A percentile compares a stretch with the other conserved stretches of the same genome.
Conservation (phyloP, 2,329 filamentous ascomycete species). For the Orbilia ellipsospora region DNA sequence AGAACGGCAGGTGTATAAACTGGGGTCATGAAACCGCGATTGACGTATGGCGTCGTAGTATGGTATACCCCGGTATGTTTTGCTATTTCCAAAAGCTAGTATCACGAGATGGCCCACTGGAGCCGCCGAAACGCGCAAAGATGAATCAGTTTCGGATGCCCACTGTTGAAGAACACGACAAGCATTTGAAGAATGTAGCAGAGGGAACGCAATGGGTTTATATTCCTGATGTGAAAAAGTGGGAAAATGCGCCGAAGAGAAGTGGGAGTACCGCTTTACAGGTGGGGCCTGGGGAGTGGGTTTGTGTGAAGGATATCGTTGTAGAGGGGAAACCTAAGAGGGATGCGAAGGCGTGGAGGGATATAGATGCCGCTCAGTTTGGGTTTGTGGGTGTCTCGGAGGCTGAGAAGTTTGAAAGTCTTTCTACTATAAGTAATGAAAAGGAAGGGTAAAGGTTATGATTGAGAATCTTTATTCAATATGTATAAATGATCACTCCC, state of each 20-base stretch:
- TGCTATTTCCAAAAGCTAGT: conserved; percentile 11
- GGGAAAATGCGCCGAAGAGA: not conserved
- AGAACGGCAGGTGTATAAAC: conserved; percentile 40
- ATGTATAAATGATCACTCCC: not conserved
- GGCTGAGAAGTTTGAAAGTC: too few relatives aligned
- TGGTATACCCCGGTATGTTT: conserved; percentile 28
- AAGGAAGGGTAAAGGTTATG: not conserved
- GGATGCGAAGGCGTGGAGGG: conserved; percentile 54
- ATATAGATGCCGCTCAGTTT: not conserved
- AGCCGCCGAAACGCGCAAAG: conserved; percentile 7
- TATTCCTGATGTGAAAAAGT: conserved; percentile 29
- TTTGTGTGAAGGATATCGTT: conserved; percentile 52
- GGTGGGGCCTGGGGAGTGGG: conserved; percentile 56
- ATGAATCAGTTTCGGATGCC: conserved; percentile 55
- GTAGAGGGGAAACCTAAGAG: conserved; percentile 55
- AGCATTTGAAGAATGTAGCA: conserved; percentile 21
- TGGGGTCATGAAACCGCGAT: conserved; percentile 23
- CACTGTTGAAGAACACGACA: conserved; percentile 38
- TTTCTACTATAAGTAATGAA: not conserved
- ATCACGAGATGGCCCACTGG: not conserved
- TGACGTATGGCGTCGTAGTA: conserved; percentile 22
- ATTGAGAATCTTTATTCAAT: not conserved
- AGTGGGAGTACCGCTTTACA: conserved; percentile 47
- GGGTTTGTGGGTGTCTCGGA: not conserved
- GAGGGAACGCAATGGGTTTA: conserved; percentile 44